Conservation (phyloP, 768 basidiomycete species). For the Lactarius evosmus region DNA sequence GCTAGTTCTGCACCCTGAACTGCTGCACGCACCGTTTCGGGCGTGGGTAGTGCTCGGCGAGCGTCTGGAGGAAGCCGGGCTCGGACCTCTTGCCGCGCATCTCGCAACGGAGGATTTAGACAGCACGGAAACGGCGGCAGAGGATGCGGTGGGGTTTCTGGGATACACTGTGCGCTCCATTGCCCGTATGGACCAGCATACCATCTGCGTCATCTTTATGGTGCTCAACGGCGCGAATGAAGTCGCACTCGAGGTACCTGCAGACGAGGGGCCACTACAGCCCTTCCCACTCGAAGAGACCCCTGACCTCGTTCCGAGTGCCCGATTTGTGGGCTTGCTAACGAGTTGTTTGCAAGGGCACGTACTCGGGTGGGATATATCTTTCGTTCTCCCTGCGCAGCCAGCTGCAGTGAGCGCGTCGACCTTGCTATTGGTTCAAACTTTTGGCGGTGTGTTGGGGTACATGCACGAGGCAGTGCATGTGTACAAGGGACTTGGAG, state of each 20-base stretch:
- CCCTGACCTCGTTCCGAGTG: no score
- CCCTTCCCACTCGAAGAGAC: no score
- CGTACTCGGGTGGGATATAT: slow-evolving; percentile 63
- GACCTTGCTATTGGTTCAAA: slow-evolving; percentile 52
- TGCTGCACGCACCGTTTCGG: slow-evolving; percentile 55
- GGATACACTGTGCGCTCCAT: slow-evolving; percentile 49
- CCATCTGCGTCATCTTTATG: slow-evolving; percentile 44
- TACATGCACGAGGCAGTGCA: no score
- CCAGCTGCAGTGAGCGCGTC: slow-evolving; percentile 60
- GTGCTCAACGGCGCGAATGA: slow-evolving; percentile 32
- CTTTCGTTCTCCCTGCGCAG: slow-evolving; percentile 53
- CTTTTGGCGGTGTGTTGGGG: no score
- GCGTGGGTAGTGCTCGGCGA: slow-evolving; percentile 60
- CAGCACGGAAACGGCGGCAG: slow-evolving; percentile 34
- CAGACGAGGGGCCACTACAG: slow-evolving; percentile 46
- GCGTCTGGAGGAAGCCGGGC: slow-evolving; percentile 51
- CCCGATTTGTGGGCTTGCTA: no score
- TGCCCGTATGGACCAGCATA: slow-evolving; percentile 39
- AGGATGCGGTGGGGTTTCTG: slow-evolving; percentile 40
- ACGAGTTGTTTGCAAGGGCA: slow-evolving; percentile 61
- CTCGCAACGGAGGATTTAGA: slow-evolving; percentile 38
- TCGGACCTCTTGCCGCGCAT: slow-evolving; percentile 54
- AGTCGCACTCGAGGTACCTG: slow-evolving; percentile 43
- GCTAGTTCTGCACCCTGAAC: slow-evolving; percentile 54
- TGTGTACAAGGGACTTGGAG: no score